phyloP scores from a whole-genome alignment of 164 flowering plant species.

The Berberis vulgaris region DNA sequence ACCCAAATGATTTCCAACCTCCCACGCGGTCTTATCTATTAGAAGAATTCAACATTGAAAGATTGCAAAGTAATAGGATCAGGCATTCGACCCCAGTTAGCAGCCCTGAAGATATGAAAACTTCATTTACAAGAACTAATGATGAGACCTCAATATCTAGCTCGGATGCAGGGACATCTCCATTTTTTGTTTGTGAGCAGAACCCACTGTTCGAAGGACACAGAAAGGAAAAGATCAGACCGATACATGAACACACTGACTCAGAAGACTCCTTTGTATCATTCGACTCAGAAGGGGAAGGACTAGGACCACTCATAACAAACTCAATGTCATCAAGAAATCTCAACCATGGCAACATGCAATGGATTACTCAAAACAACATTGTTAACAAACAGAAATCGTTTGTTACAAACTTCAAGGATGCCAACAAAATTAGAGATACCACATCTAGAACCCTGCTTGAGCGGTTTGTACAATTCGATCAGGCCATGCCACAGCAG shows the following conservation, averaged over 20 bases:
- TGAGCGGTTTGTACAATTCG: slow-evolving; percentile 31
- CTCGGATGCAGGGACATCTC: slow-evolving; percentile 31
- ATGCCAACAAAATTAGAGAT: slow-evolving; percentile 6
- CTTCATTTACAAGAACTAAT: slow-evolving; percentile 36
- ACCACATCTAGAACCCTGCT: slow-evolving; percentile 20
- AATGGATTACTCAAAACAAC: slow-evolving; percentile 44
- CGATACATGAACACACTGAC: slow-evolving; percentile 7
- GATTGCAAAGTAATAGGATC: slow-evolving; percentile 22
- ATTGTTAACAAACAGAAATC: slow-evolving; percentile 15
- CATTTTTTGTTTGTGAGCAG: slow-evolving; percentile 37
- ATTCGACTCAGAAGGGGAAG: slow-evolving; percentile 15
- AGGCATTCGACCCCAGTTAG: slow-evolving; percentile 76
- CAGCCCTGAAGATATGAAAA: slow-evolving; percentile 66
- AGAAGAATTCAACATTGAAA: slow-evolving; percentile 22
- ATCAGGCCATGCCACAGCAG: slow-evolving; percentile 21
- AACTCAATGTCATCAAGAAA: slow-evolving; percentile 14
- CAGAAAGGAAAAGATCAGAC: slow-evolving; percentile 17
- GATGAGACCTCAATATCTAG: slow-evolving; percentile 32
- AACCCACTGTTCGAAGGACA: slow-evolving; percentile 64
- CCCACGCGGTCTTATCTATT: slow-evolving; percentile 44
- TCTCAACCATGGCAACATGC: slow-evolving; percentile 16
- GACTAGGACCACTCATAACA: slow-evolving; percentile 11
- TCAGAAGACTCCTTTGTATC: slow-evolving; percentile 13
- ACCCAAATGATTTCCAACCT: slow-evolving; percentile 36
- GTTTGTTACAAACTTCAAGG: slow-evolving; percentile 10